Percentiles rank a stretch among this genome's conserved stretches.
These are phyloP conservation scores for Wallacemonas sp. DNA, from an alignment of 208 protist genomes.

Conservation along the genomic window DNA sequence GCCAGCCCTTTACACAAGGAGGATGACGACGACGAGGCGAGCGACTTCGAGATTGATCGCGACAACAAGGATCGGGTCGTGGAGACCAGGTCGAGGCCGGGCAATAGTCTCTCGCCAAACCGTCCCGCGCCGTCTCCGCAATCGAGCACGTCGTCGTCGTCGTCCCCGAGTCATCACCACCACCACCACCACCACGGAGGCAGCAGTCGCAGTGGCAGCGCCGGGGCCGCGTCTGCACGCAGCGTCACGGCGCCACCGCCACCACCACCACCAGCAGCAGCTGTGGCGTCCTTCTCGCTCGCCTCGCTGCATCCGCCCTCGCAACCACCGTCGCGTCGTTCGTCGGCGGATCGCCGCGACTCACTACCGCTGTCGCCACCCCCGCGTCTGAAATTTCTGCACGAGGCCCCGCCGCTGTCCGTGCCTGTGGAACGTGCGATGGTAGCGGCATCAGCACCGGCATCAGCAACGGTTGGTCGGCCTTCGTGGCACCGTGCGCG, in stretches of 20 bases:
- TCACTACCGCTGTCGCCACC: too few species aligned
- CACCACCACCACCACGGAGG: not conserved
- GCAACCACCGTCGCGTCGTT: too few species aligned
- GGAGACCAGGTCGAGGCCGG: not conserved
- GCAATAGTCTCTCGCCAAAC: not conserved
- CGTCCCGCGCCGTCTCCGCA: not conserved
- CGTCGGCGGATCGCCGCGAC: too few species aligned
- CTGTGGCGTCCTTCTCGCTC: too few species aligned
- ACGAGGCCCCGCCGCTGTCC: too few species aligned
- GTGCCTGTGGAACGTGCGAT: too few species aligned
- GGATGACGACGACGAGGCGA: not conserved
- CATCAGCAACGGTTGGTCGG: slow-evolving; percentile 6
- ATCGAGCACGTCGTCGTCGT: not conserved
- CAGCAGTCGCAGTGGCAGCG: too few species aligned
- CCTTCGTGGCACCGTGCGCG: slow-evolving; percentile 18
- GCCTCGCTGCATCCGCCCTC: too few species aligned
- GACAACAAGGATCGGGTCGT: too few species aligned
- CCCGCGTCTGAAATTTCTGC: too few species aligned
- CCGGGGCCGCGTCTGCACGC: not conserved
- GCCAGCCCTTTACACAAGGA: not conserved
- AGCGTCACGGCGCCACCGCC: slow-evolving; percentile 2
- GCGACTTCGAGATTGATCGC: not conserved
- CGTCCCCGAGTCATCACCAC: not conserved
- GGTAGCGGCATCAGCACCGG: not conserved
- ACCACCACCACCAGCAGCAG: not conserved